Percentiles rank a stretch among this genome's conserved stretches.
phyloP scores from a whole-genome alignment of 257 asterid species.

The Cordia subcordata region DNA sequence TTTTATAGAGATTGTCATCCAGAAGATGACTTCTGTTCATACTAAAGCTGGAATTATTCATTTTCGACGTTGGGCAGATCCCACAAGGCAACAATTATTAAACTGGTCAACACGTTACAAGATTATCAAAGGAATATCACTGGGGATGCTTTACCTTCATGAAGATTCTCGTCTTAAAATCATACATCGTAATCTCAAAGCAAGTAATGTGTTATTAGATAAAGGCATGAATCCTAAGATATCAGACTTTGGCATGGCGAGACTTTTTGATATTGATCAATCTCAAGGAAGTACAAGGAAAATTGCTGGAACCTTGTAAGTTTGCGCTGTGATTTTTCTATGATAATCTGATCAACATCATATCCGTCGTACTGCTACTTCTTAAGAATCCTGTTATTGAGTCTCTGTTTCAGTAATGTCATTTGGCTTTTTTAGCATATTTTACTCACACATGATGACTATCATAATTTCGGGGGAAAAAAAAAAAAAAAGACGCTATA shows the following conservation, averaged over 20 bases:
- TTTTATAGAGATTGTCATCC: not conserved
- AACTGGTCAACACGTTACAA: slow-evolving; percentile 14
- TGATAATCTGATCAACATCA: too few species aligned
- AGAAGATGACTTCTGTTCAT: not conserved
- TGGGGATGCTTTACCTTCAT: slow-evolving; percentile 22
- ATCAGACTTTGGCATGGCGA: slow-evolving; percentile 30
- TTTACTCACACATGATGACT: too few species aligned
- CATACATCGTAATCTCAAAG: slow-evolving; percentile 25
- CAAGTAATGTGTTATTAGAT: slow-evolving; percentile 23
- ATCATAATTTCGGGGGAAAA: too few species aligned
- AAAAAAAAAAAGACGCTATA: too few species aligned
- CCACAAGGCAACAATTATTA: not conserved
- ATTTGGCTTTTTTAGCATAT: too few species aligned
- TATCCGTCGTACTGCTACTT: too few species aligned
- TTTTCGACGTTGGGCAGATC: slow-evolving; percentile 9
- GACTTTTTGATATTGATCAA: slow-evolving; percentile 11
- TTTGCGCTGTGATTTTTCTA: not conserved
- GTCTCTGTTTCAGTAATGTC: not conserved
- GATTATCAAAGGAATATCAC: slow-evolving; percentile 20
- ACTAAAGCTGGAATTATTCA: not conserved
- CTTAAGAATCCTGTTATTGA: not conserved
- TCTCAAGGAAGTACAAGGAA: slow-evolving; percentile 13
- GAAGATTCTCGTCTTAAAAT: slow-evolving; percentile 21
- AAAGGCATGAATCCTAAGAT: slow-evolving; percentile 21
- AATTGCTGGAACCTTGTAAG: slow-evolving; percentile 25